Base-by-base conservation (phyloP, 495 filamentous ascomycete species). In the Daldinia decipiens region DNA sequence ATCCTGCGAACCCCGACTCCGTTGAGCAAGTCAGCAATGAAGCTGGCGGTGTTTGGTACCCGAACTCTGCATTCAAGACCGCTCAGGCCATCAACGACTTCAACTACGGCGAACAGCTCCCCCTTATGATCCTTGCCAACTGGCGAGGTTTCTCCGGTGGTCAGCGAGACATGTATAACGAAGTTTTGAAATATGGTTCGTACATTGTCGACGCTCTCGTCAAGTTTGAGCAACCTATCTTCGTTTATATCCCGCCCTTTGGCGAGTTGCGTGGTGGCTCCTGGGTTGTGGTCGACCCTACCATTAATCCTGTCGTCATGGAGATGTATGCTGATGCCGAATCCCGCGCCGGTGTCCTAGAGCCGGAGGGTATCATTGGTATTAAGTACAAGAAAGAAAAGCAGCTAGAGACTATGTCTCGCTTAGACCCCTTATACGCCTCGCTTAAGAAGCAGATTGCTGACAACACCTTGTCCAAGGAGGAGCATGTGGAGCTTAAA, bases 61-160 rank as follows among this genome's bases (percentile, higher is more conserved):
- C 95, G 74, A 99, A 99, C 86, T 97, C 94, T 5, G 96, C 95
- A 34, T 98, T 92, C 88, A 99, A 99, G 91, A 99, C 95, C 59
- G 96, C 95, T 17, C 95, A 99, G 79, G 95, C 95, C 62, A 95
- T 99, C 80, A 93, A 90, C 69, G 95, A 99, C 87, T 99, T 99
- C 88, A 99, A 98, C 89, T 88, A 96, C 72, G 95, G 95, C 78
- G 95, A 99, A 82, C 95, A 98, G 85, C 87, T 99, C 67, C 95
- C 95, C 50, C 85, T 99, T 65, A 98, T 99, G 93, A 98, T 99
- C 81, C 87, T 99, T 53, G 95, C 95, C 80, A 99, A 99, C 87
- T 99, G 95, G 95, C 88, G 95, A 87, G 95, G 95, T 82, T 99
- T 99, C 92, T 98, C 95, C 62, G 95, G 95, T 84, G 95, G 95